These are phyloP conservation scores for Trapa bicornis DNA, from an alignment of 345 rosid genomes.

Conservation along the genomic window DNA sequence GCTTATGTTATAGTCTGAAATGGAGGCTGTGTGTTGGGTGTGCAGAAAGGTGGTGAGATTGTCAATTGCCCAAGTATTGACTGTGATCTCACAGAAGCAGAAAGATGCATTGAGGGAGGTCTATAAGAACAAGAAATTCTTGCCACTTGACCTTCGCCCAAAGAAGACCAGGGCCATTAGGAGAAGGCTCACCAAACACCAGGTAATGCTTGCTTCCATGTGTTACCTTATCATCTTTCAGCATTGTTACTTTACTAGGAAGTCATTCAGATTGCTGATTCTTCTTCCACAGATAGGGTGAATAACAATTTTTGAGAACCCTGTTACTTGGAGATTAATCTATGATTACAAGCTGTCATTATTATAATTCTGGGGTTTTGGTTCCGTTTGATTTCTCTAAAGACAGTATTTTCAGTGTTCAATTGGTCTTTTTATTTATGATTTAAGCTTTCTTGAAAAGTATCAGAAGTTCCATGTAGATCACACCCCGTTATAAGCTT, in stretches of 20 bases:
- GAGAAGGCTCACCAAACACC: constrained; percentile 85
- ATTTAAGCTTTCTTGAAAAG: not conserved
- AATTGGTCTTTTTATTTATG: not conserved
- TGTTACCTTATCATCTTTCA: not conserved
- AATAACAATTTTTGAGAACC: not conserved
- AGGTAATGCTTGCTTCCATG: constrained; percentile 27
- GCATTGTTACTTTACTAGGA: not conserved
- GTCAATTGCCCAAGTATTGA: constrained; percentile 84
- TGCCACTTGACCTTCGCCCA: constrained; percentile 91
- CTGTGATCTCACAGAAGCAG: constrained; percentile 83
- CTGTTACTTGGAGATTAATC: not conserved
- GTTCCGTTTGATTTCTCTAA: not conserved
- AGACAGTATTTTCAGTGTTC: not conserved
- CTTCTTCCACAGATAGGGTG: not conserved
- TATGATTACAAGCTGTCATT: not conserved
- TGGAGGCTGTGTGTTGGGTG: not conserved
- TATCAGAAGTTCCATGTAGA: not conserved
- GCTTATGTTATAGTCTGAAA: not conserved
- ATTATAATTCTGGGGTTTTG: not conserved
- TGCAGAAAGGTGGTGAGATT: constrained; percentile 89
- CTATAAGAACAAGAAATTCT: constrained; percentile 59
- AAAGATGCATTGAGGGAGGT: constrained; percentile 74
- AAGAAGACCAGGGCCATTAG: constrained; percentile 95
- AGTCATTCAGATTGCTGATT: not conserved
- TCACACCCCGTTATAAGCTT: not conserved